phyloP scores from a whole-genome alignment of 305 asterid species.

The Fraxinus angustifolia region DNA sequence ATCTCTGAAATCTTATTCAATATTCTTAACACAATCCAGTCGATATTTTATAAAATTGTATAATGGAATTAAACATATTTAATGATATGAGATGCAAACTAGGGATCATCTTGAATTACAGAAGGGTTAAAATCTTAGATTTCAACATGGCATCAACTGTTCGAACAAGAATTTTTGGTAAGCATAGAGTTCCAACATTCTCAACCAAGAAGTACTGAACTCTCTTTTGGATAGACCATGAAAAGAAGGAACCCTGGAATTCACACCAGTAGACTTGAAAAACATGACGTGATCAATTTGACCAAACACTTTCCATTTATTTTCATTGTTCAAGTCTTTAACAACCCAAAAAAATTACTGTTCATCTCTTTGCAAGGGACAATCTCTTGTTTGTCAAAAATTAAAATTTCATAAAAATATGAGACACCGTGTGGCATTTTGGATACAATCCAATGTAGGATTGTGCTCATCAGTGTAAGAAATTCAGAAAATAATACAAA shows the following conservation, averaged over 20 bases:
- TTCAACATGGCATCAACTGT: neutral
- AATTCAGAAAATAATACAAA: neutral
- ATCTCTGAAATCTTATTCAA: too few relatives aligned
- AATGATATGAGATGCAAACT: neutral
- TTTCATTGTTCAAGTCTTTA: neutral
- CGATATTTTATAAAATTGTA: neutral
- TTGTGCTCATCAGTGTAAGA: neutral
- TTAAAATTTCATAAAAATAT: neutral
- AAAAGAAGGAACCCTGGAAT: neutral
- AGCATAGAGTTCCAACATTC: neutral
- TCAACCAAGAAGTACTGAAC: neutral
- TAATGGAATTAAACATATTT: neutral
- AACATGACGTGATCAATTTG: neutral
- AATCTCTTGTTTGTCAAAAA: neutral
- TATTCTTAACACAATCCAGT: too few relatives aligned
- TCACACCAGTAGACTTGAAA: neutral
- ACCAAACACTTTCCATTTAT: neutral
- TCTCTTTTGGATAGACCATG: neutral
- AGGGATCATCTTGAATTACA: neutral
- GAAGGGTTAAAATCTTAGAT: neutral
- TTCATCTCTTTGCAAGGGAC: neutral
- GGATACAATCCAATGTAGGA: neutral
- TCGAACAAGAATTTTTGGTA: neutral
- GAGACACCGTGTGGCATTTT: neutral
- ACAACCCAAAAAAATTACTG: neutral